Evolutionary conservation across 768 basidiomycete genomes (phyloP), one percentile per base, ranked within the genome.

Genomic region (Pseudohyphozyma bogoriensis): DNA sequence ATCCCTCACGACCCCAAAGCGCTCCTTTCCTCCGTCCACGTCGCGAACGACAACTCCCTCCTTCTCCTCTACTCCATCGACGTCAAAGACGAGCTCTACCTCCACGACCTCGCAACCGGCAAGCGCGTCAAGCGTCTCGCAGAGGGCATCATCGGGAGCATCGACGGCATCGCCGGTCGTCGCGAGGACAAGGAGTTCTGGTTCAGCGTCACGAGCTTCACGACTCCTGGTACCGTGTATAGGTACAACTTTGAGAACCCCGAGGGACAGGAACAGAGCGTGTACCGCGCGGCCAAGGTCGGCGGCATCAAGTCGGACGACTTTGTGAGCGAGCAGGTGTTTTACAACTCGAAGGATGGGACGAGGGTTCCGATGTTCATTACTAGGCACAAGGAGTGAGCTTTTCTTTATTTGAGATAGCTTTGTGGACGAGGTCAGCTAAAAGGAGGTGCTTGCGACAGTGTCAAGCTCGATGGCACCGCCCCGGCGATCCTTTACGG

Each of bases 301-400:
- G 78, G 77, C 26, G 85, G 83, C 5, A 74, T 89, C 37, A 76
- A 79, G 52, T 76, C 81, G 0, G 79, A 82, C 11, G 85, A 89
- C 47, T 89, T 89, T 66, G 76, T 80, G 33, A 76, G 82, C 35
- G 78, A 79, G 59, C 87, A 89, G 74, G 84, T 87, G 24, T 90
- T 87, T 84, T 89, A 83, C 68, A 72, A 77, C 24, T 83, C 82
- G 73, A 85, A 84, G 72, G 88, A 89, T 69, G 86, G 86, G 2
- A 88, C 86, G 8, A 79, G 78, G 55, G 77, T 90, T 37, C 88
- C 88, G 2, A 89, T 90, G 87, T 89, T 88, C 69, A 79, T 90
- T 63, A 85, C 88, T 26, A 79, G 82, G 50, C 86, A 85, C 70
- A 84, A 84, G 71, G 79, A 77, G 39, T 65, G 42, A 42, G 64